Conservation (phyloP, 2,329 filamentous ascomycete species). For the Paraphaeosphaeria minitans region DNA sequence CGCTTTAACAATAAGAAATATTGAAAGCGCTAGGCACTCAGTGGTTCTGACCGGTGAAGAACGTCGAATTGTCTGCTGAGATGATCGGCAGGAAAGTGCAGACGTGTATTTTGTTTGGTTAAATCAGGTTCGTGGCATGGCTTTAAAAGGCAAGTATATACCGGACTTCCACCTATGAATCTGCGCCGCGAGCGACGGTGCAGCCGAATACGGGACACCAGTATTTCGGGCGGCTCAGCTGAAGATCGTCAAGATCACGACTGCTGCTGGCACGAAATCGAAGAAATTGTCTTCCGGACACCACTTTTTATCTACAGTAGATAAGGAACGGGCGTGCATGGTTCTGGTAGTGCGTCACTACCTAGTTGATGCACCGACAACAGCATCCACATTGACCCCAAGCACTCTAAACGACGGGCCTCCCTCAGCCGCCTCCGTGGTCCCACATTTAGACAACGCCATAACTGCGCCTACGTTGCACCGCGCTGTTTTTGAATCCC, state of each 20-base stretch:
- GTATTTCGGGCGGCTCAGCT: not conserved
- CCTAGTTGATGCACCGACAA: no score
- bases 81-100: not conserved
- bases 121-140: not conserved
- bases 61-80: not conserved
- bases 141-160: not conserved
- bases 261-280: not conserved
- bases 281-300: not conserved
- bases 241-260: not conserved
- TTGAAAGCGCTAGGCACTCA: not conserved
- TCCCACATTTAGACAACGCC: not conserved
- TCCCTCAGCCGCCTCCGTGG: not conserved
- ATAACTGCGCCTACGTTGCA: not conserved
- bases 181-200: not conserved
- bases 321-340: no score
- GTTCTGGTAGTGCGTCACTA: not conserved
- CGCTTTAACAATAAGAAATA: not conserved
- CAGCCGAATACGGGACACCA: not conserved
- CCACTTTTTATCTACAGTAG: no score
- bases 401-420: not conserved
- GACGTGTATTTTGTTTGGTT: no score
- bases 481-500: not conserved
- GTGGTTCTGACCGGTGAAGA: not conserved
- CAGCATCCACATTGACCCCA: not conserved
- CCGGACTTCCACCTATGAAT: not conserved